Percentiles rank a stretch among this genome's conserved stretches.
These are phyloP conservation scores for Omphalotus olearius DNA, from an alignment of 1,284 basidiomycete genomes.

Conservation along the genomic window DNA sequence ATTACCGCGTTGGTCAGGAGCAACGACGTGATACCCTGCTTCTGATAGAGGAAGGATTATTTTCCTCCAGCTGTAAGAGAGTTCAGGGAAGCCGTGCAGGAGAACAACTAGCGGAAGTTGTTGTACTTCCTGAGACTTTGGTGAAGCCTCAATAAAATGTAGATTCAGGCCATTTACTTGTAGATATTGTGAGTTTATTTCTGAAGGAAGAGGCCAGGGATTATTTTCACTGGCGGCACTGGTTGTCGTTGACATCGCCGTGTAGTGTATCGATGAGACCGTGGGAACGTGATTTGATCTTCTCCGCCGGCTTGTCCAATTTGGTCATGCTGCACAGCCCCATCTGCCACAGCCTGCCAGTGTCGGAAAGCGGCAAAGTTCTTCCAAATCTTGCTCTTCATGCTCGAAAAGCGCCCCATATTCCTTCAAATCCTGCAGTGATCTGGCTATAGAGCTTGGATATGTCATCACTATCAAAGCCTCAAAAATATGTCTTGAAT, in stretches of 20 bases:
- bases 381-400: conserved; percentile 49
- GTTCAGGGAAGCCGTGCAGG: conserved; percentile 63
- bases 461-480: too few relatives aligned
- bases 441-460: conserved; percentile 19
- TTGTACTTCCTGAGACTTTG: conserved; percentile 15
- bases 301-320: neutral
- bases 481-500: conserved; percentile 3
- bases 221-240: too few relatives aligned
- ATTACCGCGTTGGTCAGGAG: conserved; percentile 42
- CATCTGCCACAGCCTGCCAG: too few relatives aligned
- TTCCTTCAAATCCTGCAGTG: conserved; percentile 47
- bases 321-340: neutral
- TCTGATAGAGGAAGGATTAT: conserved; percentile 45
- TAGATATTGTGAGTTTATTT: conserved; percentile 3
- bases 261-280: too few relatives aligned
- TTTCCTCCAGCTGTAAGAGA: conserved; percentile 62
- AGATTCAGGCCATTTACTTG: conserved; percentile 39
- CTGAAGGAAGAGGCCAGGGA: neutral
- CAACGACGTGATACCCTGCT: conserved; percentile 48
- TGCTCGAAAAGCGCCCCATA: conserved; percentile 61
- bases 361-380: too few relatives aligned
- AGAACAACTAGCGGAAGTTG: conserved; percentile 48
- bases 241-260: too few relatives aligned
- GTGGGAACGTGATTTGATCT: too few relatives aligned
- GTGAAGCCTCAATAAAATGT: conserved; percentile 47